phyloP scores from a whole-genome alignment of 495 filamentous ascomycete species.

The Oidiodendron maius region DNA sequence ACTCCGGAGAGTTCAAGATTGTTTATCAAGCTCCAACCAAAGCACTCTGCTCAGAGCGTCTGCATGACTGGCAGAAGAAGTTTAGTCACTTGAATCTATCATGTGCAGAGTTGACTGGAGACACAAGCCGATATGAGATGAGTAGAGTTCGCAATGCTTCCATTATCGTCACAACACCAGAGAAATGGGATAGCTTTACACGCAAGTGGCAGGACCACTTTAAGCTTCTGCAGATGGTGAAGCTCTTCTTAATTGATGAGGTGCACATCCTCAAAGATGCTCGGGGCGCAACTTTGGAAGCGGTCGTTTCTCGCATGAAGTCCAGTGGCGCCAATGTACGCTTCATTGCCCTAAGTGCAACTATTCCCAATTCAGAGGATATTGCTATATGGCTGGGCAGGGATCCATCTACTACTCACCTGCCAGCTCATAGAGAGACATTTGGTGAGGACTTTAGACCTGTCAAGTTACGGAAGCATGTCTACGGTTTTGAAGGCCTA shows the following conservation, averaged over 20 bases:
- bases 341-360: slow-evolving; percentile 89
- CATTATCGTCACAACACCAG: slow-evolving; percentile 93
- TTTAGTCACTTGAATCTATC: slow-evolving; percentile 68
- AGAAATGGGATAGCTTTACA: slow-evolving; percentile 98
- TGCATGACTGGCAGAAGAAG: slow-evolving; percentile 79
- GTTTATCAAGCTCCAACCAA: slow-evolving; percentile 96
- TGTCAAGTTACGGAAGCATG: slow-evolving; percentile 79
- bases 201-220: slow-evolving; percentile 91
- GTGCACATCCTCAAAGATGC: slow-evolving; percentile 91
- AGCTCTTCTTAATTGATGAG: slow-evolving; percentile 92
- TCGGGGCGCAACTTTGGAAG: slow-evolving; percentile 86
- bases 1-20: slow-evolving; percentile 75
- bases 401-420: slow-evolving; percentile 55
- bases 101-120: slow-evolving; percentile 87
- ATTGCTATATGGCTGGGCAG: slow-evolving; percentile 90
- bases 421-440: slow-evolving; percentile 66
- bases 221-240: slow-evolving; percentile 76
- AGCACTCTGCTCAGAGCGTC: slow-evolving; percentile 78
- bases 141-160: slow-evolving; percentile 70
- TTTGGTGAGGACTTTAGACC: slow-evolving; percentile 92
- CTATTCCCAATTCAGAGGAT: slow-evolving; percentile 87
- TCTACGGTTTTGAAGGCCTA: slow-evolving; percentile 64
- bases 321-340: slow-evolving; percentile 79
- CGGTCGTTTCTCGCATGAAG: slow-evolving; percentile 97
- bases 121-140: slow-evolving; percentile 74